phyloP scores from a whole-genome alignment of 345 rosid species.

The Fremontodendron californicum region DNA sequence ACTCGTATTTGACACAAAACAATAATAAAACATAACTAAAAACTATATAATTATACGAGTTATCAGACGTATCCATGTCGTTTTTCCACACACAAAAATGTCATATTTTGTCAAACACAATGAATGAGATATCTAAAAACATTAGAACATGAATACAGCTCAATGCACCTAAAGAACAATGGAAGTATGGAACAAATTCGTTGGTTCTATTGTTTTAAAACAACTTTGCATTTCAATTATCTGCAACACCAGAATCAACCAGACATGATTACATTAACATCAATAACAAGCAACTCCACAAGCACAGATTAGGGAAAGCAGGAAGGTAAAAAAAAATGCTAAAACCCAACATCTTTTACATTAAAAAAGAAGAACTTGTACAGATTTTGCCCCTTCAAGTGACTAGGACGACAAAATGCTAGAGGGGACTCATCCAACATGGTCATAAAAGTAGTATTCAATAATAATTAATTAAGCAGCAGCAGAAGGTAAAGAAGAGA shows the following conservation, averaged over 20 bases:
- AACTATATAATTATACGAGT: too few relatives aligned
- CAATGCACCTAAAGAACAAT: neutral
- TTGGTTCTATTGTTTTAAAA: neutral
- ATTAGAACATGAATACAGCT: neutral
- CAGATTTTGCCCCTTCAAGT: constrained; percentile 8
- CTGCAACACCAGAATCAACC: neutral
- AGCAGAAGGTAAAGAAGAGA: too few relatives aligned
- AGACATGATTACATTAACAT: neutral
- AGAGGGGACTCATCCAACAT: too few relatives aligned
- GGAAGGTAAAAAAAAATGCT: neutral
- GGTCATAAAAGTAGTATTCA: too few relatives aligned
- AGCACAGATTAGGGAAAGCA: constrained; percentile 1
- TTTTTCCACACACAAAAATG: too few relatives aligned
- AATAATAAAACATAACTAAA: too few relatives aligned
- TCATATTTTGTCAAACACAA: neutral
- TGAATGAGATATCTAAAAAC: neutral
- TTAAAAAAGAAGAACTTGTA: constrained; percentile 8
- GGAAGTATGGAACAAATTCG: neutral
- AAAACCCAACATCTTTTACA: neutral
- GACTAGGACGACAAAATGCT: neutral
- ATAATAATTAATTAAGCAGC: too few relatives aligned
- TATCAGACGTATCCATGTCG: too few relatives aligned
- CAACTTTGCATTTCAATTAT: neutral
- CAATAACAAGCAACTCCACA: constrained; percentile 7
- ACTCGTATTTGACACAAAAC: too few relatives aligned